These are phyloP conservation scores for Cladosporium oxysporum DNA, from an alignment of 2,329 filamentous ascomycete species.

Conservation along the genomic window DNA sequence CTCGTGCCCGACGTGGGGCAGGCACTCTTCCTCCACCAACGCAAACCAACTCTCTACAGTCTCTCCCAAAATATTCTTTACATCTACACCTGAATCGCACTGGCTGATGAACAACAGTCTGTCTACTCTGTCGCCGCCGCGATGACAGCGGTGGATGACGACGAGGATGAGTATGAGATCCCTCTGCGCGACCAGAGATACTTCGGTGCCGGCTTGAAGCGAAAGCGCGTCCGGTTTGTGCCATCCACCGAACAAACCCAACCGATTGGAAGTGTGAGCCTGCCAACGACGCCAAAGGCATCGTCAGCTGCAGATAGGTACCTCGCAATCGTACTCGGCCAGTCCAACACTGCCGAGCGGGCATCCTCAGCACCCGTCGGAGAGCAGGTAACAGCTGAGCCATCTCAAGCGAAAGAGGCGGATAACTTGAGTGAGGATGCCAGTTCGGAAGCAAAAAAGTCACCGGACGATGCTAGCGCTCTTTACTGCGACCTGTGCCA, in stretches of 20 bases:
- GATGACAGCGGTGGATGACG: slow-evolving; percentile 13
- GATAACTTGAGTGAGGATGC: not conserved
- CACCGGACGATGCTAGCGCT: not conserved
- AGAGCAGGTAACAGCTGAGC: not conserved
- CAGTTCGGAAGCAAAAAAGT: slow-evolving; percentile 9
- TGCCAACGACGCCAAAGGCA: slow-evolving; percentile 22
- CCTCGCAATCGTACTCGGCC: slow-evolving; percentile 63
- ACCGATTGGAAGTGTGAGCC: slow-evolving; percentile 14
- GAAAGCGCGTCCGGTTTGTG: slow-evolving; percentile 63
- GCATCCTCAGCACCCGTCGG: slow-evolving; percentile 12
- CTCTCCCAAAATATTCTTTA: not conserved
- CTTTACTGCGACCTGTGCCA: slow-evolving; percentile 40
- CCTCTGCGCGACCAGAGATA: slow-evolving; percentile 61
- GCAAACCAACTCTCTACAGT: not conserved
- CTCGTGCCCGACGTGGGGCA: not conserved
- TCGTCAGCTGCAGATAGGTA: slow-evolving; percentile 58
- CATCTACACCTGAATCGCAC: not conserved
- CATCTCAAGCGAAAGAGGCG: slow-evolving; percentile 3
- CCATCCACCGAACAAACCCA: slow-evolving; percentile 41
- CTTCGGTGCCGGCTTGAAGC: slow-evolving; percentile 64
- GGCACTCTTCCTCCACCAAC: not conserved
- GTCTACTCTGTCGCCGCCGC: not conserved
- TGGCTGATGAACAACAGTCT: not conserved
- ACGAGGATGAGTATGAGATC: slow-evolving; percentile 59
- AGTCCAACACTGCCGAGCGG: slow-evolving; percentile 20